phyloP scores from a whole-genome alignment of 495 filamentous ascomycete species.

The Trichoderma asperelloides region DNA sequence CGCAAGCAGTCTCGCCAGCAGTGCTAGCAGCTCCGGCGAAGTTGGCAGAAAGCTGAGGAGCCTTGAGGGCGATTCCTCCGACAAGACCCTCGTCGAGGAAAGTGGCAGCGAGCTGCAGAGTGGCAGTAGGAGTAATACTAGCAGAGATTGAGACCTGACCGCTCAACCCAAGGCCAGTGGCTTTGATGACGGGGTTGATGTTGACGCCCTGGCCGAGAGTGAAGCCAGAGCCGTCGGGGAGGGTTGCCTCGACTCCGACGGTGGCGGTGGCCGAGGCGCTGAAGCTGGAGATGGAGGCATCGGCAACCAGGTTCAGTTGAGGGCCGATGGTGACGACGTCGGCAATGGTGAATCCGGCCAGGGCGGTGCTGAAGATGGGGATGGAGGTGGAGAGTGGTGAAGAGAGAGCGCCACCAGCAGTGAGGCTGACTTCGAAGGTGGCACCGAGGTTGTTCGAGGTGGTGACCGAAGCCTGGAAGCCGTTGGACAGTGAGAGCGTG shows the following conservation, averaged over 20 bases:
- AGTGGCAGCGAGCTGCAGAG: slow-evolving; percentile 2
- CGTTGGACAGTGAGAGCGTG: slow-evolving; percentile 1
- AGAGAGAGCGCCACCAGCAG: background rate
- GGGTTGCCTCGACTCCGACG: background rate
- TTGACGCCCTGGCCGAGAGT: background rate
- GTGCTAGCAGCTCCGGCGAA: background rate
- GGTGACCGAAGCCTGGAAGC: background rate
- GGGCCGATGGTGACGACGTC: slow-evolving; percentile 8
- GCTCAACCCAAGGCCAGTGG: background rate
- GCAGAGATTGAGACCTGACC: background rate
- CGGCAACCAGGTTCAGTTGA: background rate
- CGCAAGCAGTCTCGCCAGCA: background rate
- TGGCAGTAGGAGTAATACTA: background rate
- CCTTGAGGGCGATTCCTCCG: slow-evolving; percentile 1
- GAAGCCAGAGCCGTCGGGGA: slow-evolving; percentile 9
- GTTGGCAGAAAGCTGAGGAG: background rate
- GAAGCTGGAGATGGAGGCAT: background rate
- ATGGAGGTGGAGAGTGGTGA: background rate
- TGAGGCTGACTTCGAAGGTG: background rate
- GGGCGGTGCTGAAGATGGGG: background rate
- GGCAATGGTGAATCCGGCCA: background rate
- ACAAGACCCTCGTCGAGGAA: slow-evolving; percentile 7
- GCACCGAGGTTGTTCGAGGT: background rate
- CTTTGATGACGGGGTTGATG: background rate
- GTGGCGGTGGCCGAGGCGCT: background rate